Base-by-base conservation (phyloP, 1,284 basidiomycete genomes). In the Exsudoporus floridanus region DNA sequence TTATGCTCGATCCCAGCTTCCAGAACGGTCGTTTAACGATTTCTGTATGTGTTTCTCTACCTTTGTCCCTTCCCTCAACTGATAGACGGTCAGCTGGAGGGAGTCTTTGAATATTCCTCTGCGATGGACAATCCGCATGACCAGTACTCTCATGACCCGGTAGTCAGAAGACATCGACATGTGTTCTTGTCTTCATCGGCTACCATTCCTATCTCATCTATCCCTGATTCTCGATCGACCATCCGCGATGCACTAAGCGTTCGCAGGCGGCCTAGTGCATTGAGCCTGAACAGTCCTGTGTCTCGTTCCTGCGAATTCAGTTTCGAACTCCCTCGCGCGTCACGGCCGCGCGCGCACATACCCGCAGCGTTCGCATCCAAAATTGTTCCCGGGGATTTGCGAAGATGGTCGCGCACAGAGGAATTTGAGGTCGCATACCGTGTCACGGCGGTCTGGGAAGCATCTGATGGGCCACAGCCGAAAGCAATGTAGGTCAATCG, bases 401-500 rank as follows among this genome's bases (percentile, higher is more conserved):
- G 67, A n/a, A 70, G 62, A 12, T 65, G 70, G 21, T 60, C 74
- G 0, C 70, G 70, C 50, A 74, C 74, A 50, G 80, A 79, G 54
- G 70, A 70, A 38, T 64, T 74, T 8, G 72, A 77, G 45, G 67
- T 88, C 5, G 68, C 74, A 37, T 89, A 88, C 62, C 76, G 73
- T 52, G 62, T 88, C 19, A 71, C 73, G 12, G 82, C 77, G 8
- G 60, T 73, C n/a, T 88, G 86, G 84, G 81, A 86, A 62, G 73
- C 80, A 8, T 71, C 61, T 42, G 77, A 81, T 52, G 69, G 70
- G 13, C 65, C 62, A 43, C 75, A 75, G 46, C 70, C 74, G 50
- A 70, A 72, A 34, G 74, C 75, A 16, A 70, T 75, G 85, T 87
- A 71, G 47, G 83, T 58, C 28, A 12, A 25, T 30, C 9, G 10